Evolutionary conservation across 805 yeast genomes (phyloP).

Genomic region (Naumovozyma baii): DNA sequence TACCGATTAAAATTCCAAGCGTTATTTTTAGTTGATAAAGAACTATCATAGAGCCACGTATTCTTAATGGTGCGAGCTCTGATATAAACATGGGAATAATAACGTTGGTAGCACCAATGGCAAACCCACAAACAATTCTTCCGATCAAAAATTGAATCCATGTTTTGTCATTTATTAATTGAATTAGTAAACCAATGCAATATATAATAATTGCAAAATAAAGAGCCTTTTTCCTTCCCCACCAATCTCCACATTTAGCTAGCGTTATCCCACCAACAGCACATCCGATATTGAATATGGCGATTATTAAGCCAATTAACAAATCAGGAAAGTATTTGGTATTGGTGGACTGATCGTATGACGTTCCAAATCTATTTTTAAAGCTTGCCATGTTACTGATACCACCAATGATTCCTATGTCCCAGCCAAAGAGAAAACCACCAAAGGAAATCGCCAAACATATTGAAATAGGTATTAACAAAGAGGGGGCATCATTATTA

Average conservation of each 20-base stretch:
- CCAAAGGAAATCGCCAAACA: slow-evolving; percentile 58
- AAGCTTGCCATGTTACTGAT: slow-evolving; percentile 53
- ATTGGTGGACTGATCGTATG: slow-evolving; percentile 20
- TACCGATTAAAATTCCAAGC: slow-evolving; percentile 57
- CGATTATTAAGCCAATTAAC: slow-evolving; percentile 42
- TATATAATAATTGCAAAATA: slow-evolving; percentile 45
- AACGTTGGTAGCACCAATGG: slow-evolving; percentile 67
- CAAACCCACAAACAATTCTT: slow-evolving; percentile 59
- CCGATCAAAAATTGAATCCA: slow-evolving; percentile 63
- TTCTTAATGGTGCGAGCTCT: slow-evolving; percentile 54
- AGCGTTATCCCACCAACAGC: slow-evolving; percentile 57
- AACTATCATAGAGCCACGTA: slow-evolving; percentile 60
- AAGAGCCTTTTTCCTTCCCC: slow-evolving; percentile 54
- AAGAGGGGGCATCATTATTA: background rate
- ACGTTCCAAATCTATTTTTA: slow-evolving; percentile 41
- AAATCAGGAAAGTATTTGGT: slow-evolving; percentile 32
- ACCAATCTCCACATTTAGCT: slow-evolving; percentile 47
- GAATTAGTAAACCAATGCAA: slow-evolving; percentile 49
- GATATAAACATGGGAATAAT: slow-evolving; percentile 62
- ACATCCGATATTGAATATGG: slow-evolving; percentile 59
- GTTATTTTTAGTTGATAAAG: slow-evolving; percentile 57
- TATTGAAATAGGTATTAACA: slow-evolving; percentile 18
- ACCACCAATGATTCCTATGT: slow-evolving; percentile 70
- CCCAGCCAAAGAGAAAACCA: slow-evolving; percentile 68
- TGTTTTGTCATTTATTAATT: slow-evolving; percentile 39